These are phyloP conservation scores for Cutaneotrichosporon sp. DNA, from an alignment of 1,284 basidiomycete genomes.

Conservation along the genomic window DNA sequence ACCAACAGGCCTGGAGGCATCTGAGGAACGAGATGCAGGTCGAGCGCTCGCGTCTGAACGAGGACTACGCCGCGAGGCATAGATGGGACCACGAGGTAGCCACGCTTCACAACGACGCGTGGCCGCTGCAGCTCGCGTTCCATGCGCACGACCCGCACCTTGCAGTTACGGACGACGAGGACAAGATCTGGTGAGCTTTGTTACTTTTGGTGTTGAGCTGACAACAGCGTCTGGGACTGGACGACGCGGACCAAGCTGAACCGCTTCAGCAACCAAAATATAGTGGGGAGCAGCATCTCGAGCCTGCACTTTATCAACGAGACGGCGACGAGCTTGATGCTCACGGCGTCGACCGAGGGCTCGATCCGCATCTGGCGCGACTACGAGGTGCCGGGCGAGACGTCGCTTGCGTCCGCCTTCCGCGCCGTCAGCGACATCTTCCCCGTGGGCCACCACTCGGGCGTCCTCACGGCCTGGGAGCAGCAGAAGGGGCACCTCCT, in stretches of 20 bases:
- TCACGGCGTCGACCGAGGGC: slow-evolving; percentile 88
- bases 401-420: slow-evolving; percentile 87
- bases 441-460: slow-evolving; percentile 63
- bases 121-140: slow-evolving; percentile 79
- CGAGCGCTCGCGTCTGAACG: slow-evolving; percentile 63
- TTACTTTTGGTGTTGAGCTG: slow-evolving; percentile 11
- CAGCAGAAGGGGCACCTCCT: slow-evolving; percentile 82
- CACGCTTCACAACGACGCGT: slow-evolving; percentile 67
- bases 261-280: slow-evolving; percentile 87
- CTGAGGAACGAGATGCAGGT: slow-evolving; percentile 82
- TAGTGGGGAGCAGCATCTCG: slow-evolving; percentile 78
- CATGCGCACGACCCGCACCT: slow-evolving; percentile 91
- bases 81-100: slow-evolving; percentile 81
- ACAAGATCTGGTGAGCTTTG: slow-evolving; percentile 74
- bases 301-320: slow-evolving; percentile 94
- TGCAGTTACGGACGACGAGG: slow-evolving; percentile 79
- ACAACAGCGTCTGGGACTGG: slow-evolving; percentile 89
- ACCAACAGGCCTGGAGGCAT: slow-evolving; percentile 94
- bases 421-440: slow-evolving; percentile 81
- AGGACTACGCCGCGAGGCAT: slow-evolving; percentile 68
- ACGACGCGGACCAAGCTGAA: slow-evolving; percentile 73
- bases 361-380: slow-evolving; percentile 89
- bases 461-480: slow-evolving; percentile 91
- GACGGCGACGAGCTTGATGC: slow-evolving; percentile 85
- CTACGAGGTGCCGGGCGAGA: slow-evolving; percentile 64